Evolutionary conservation across 306 rosid genomes (phyloP).

Genomic region (Prosopis cineraria): DNA sequence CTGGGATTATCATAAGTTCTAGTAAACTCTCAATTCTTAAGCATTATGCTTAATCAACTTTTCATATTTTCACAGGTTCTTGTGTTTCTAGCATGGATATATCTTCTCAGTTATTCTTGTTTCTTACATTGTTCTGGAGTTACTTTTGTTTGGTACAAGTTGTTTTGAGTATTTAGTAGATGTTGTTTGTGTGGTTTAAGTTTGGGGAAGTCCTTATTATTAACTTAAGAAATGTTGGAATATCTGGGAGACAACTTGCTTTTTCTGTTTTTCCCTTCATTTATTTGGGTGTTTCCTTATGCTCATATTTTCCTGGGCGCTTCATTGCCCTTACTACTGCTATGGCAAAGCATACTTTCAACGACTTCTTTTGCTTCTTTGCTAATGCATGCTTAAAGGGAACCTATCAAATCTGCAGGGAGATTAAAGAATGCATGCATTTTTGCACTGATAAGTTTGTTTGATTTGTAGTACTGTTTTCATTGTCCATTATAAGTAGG

Average conservation of each 20-base stretch:
- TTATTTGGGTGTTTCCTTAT: neutral
- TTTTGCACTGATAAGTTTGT: neutral
- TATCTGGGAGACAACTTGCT: neutral
- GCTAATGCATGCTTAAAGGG: neutral
- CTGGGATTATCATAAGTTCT: neutral
- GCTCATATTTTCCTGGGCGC: neutral
- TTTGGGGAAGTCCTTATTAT: neutral
- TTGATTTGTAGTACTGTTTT: neutral
- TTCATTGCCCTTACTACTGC: no score
- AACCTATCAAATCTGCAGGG: neutral
- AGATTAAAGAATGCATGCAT: neutral
- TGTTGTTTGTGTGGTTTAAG: neutral
- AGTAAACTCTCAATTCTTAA: constrained; percentile 2
- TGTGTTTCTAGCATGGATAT: neutral
- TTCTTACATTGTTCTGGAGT: neutral
- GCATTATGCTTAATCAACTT: neutral
- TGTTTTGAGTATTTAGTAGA: neutral
- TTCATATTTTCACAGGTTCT: neutral
- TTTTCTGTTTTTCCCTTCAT: neutral
- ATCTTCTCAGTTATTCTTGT: neutral
- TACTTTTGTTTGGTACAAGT: neutral
- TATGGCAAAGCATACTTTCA: neutral
- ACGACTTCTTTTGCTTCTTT: neutral
- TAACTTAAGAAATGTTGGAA: neutral
- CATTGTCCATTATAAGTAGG: neutral